Percentiles rank a stretch among this genome's conserved stretches.
phyloP scores from a whole-genome alignment of 2,329 filamentous ascomycete species.

The Stemphylium beticola region DNA sequence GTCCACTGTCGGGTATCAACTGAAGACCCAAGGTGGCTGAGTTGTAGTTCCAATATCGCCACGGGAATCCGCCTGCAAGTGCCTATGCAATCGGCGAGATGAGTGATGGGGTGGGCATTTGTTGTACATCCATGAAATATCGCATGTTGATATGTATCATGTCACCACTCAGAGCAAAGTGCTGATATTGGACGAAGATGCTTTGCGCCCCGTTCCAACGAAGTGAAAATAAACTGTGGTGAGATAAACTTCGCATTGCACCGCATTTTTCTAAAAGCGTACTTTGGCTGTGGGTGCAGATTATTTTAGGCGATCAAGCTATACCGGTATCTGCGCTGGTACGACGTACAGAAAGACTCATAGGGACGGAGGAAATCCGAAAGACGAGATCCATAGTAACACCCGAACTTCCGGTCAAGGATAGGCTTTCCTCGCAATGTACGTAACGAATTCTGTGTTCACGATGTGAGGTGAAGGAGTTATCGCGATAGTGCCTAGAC shows the following conservation, averaged over 20 bases:
- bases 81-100: neutral
- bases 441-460: neutral
- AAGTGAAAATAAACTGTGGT: neutral
- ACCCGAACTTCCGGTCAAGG: no score
- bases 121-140: neutral
- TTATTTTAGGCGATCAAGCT: no score
- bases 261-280: neutral
- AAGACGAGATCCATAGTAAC: no score
- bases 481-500: neutral
- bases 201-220: neutral
- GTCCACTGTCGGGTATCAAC: neutral
- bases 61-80: constrained; percentile 1
- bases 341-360: no score
- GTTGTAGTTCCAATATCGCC: neutral
- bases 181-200: neutral
- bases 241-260: neutral
- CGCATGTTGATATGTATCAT: neutral
- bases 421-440: neutral
- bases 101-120: neutral
- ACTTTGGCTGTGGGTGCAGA: no score
- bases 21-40: neutral
- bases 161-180: neutral
- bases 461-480: neutral
- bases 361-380: no score
- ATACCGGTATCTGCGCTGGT: no score